Conservation (phyloP, 371 early-diverging fungal genomes). For the Mucor saturninus region DNA sequence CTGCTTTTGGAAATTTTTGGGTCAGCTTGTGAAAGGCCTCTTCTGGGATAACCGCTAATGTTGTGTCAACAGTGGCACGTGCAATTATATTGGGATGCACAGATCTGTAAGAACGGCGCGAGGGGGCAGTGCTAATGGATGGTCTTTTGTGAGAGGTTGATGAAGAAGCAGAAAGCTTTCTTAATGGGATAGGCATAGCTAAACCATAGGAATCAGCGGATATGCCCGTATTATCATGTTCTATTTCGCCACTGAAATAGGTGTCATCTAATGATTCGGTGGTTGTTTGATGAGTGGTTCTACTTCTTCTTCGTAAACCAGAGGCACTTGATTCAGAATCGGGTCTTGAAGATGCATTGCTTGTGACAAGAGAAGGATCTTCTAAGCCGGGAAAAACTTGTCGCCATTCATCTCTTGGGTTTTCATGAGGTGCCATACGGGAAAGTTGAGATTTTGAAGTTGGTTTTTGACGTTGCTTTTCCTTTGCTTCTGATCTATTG, state of each 20-base stretch:
- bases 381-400: conserved; percentile 54
- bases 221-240: conserved; percentile 2
- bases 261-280: conserved; percentile 6
- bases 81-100: conserved; percentile 81
- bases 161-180: conserved; percentile 11
- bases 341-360: conserved; percentile 7
- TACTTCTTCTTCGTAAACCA: conserved; percentile 11
- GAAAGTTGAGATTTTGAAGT: conserved; percentile 5
- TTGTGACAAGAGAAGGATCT: background rate
- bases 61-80: conserved; percentile 87
- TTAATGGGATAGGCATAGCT: conserved; percentile 20
- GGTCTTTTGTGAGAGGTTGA: conserved; percentile 1
- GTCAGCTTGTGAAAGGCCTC: conserved; percentile 89
- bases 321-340: conserved; percentile 11
- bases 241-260: conserved; percentile 11
- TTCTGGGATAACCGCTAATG: conserved; percentile 94
- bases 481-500: conserved; percentile 58
- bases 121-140: background rate
- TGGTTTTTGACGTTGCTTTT: conserved; percentile 40
- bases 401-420: conserved; percentile 47
- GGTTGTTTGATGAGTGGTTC: conserved; percentile 6
- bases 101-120: conserved; percentile 35
- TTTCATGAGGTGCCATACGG: conserved; percentile 23
- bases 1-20: conserved; percentile 91
- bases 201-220: background rate